phyloP scores from a whole-genome alignment of 441 rosid species.

The Populus hybrid region DNA sequence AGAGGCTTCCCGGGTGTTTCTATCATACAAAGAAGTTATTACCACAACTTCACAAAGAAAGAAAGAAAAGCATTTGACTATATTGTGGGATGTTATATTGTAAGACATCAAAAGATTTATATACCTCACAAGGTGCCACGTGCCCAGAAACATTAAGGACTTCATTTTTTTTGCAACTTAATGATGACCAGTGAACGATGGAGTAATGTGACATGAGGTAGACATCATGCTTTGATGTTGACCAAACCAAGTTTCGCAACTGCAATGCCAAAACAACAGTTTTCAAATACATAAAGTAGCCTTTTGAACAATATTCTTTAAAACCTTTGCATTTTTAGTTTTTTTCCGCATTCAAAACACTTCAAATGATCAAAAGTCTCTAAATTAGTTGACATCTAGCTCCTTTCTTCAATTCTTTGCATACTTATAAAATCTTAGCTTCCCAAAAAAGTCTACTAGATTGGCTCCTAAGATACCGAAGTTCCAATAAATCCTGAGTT shows the following conservation, averaged over 20 bases:
- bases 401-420: constrained; percentile 10
- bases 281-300: neutral
- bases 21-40: constrained; percentile 11
- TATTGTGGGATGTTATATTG: too few species aligned
- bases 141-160: constrained; percentile 88
- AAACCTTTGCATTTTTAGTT: neutral
- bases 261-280: constrained; percentile 33
- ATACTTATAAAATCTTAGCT: neutral
- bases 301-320: neutral
- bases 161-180: constrained; percentile 59
- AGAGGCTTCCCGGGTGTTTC: constrained; percentile 89
- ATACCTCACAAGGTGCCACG: constrained; percentile 90
- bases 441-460: neutral
- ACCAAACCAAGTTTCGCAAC: constrained; percentile 96
- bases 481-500: neutral
- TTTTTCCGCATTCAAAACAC: constrained; percentile 2
- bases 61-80: neutral
- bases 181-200: constrained; percentile 82
- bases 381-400: constrained; percentile 1
- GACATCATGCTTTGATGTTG: constrained; percentile 89
- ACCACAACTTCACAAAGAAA: neutral
- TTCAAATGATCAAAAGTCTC: neutral
- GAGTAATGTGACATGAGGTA: constrained; percentile 86
- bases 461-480: neutral
- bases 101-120: too few species aligned